Conservation (phyloP, 768 basidiomycete genomes). For the Lyophyllum semitale region DNA sequence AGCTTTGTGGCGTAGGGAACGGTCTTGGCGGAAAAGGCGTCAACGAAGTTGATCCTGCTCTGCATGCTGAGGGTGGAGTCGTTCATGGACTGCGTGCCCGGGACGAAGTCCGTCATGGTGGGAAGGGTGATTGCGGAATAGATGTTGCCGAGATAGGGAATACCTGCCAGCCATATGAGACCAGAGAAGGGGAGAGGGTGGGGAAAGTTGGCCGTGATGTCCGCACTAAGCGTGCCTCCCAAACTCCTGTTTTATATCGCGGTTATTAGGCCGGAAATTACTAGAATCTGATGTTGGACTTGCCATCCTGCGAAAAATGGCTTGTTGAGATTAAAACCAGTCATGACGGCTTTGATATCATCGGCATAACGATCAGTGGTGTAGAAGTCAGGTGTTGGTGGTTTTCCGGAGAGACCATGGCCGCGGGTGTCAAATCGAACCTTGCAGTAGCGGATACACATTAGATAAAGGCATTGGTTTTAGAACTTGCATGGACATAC, state of each 20-base stretch:
- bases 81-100: slow-evolving; percentile 23
- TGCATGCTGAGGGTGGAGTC: slow-evolving; percentile 20
- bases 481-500: neutral
- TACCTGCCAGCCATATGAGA: slow-evolving; percentile 25
- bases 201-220: slow-evolving; percentile 26
- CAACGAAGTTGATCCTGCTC: slow-evolving; percentile 25
- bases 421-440: slow-evolving; percentile 36
- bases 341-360: slow-evolving; percentile 32
- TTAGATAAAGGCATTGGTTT: neutral
- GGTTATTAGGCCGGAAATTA: neutral
- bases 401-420: slow-evolving; percentile 35
- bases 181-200: slow-evolving; percentile 27
- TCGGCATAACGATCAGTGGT: slow-evolving; percentile 27
- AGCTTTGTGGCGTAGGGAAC: slow-evolving; percentile 27
- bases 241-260: neutral
- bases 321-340: slow-evolving; percentile 27
- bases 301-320: no score
- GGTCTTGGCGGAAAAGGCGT: slow-evolving; percentile 26
- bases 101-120: slow-evolving; percentile 14
- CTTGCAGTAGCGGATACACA: slow-evolving; percentile 10
- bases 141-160: slow-evolving; percentile 25
- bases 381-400: no score
- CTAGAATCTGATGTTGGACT: slow-evolving; percentile 14
- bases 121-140: slow-evolving; percentile 23
- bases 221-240: slow-evolving; percentile 27